Percentiles rank a stretch among this genome's conserved stretches.
phyloP scores from a whole-genome alignment of 2,329 filamentous ascomycete genomes.

The Thermomyces lanuginosus region DNA sequence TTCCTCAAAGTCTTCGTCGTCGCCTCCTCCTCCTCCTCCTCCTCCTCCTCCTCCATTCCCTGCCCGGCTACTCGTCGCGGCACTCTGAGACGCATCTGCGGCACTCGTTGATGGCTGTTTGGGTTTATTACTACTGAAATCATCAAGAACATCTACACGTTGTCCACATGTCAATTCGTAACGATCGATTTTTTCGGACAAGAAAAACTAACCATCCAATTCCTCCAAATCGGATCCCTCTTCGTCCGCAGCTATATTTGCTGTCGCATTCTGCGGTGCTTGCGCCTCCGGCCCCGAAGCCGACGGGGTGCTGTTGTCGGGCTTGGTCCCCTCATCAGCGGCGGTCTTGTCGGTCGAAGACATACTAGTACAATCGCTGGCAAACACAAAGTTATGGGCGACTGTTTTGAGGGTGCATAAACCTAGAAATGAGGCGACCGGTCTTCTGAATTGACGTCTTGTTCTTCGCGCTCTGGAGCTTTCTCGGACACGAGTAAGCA shows the following conservation, averaged over 20 bases:
- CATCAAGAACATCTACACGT: slow-evolving; percentile 61
- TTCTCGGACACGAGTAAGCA: too few species aligned
- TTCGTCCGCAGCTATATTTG: slow-evolving; percentile 35
- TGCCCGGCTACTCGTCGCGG: slow-evolving; percentile 8
- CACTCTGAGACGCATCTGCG: slow-evolving; percentile 7
- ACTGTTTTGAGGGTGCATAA: too few species aligned
- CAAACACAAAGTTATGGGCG: too few species aligned
- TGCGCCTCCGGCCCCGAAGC: neutral
- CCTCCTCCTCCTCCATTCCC: too few species aligned
- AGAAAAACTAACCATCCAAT: slow-evolving; percentile 51
- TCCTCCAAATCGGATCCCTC: slow-evolving; percentile 92
- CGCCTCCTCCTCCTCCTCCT: slow-evolving; percentile 4
- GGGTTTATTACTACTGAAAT: slow-evolving; percentile 63
- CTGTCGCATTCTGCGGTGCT: slow-evolving; percentile 3
- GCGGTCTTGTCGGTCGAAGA: too few species aligned
- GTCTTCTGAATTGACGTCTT: too few species aligned
- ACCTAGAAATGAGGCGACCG: too few species aligned
- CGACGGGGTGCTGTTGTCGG: neutral
- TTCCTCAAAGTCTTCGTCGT: slow-evolving; percentile 18
- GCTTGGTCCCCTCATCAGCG: too few species aligned
- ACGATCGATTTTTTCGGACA: neutral
- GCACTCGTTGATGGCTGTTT: slow-evolving; percentile 17
- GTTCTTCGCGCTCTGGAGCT: too few species aligned
- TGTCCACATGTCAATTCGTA: neutral
- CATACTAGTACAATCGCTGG: too few species aligned